Conservation (phyloP, 495 filamentous ascomycete species). For the Hypoxylon subgilvum region DNA sequence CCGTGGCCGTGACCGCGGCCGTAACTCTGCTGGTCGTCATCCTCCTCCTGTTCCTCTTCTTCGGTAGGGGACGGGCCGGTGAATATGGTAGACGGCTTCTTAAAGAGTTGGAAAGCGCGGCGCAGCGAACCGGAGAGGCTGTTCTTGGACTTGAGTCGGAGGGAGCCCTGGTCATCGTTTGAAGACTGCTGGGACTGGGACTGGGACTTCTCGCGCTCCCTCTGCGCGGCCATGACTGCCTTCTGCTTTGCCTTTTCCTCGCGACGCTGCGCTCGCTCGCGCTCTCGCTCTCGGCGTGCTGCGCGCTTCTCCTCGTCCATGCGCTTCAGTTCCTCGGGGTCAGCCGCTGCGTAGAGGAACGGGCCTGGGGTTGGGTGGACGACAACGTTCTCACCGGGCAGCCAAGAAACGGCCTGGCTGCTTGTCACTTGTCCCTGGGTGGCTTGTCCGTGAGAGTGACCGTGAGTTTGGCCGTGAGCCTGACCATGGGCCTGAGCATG, state of each 20-base stretch:
- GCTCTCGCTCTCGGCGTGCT: constrained; percentile 20
- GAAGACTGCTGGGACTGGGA: background rate
- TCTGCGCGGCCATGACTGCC: background rate
- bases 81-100: background rate
- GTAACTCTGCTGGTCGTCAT: background rate
- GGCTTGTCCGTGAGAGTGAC: background rate
- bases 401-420: background rate
- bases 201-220: background rate
- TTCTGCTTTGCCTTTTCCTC: constrained; percentile 24
- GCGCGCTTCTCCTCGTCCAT: constrained; percentile 14
- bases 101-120: constrained; percentile 27
- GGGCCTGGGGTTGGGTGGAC: constrained; percentile 18
- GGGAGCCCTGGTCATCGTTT: background rate
- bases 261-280: constrained; percentile 16
- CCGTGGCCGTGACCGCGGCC: too few species aligned
- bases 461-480: too few species aligned
- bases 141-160: background rate
- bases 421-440: background rate
- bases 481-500: too few species aligned
- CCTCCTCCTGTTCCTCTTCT: constrained; percentile 3
- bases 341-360: constrained; percentile 19
- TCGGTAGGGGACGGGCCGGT: background rate
- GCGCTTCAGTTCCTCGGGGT: constrained; percentile 23
- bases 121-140: constrained; percentile 25
- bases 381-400: background rate